Evolutionary conservation across 2,329 filamentous ascomycete species (phyloP).

Genomic region (Sarocladiaceae sp.): DNA sequence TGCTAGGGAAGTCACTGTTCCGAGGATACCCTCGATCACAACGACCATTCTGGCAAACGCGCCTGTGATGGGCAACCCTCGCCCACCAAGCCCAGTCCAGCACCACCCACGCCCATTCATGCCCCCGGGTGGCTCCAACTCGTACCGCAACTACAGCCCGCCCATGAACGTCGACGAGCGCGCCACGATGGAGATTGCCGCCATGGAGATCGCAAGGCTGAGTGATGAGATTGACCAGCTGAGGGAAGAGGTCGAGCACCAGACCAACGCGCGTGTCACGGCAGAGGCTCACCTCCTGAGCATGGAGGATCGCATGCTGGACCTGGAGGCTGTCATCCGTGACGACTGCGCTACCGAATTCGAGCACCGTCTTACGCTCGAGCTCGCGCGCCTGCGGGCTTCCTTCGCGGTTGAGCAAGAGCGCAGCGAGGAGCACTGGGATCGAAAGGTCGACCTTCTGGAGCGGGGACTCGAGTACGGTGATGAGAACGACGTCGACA

Average conservation of each 20-base stretch:
- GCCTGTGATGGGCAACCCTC: constrained; percentile 18
- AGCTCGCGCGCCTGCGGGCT: constrained; percentile 75
- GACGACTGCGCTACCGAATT: constrained; percentile 88
- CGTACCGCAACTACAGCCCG: constrained; percentile 34
- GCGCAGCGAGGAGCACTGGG: constrained; percentile 74
- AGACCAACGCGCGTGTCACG: constrained; percentile 62
- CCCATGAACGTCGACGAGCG: constrained; percentile 41
- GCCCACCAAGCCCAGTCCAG: constrained; percentile 23
- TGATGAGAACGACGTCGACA: constrained; percentile 48
- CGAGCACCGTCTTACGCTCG: constrained; percentile 67
- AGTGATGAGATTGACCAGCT: constrained; percentile 66
- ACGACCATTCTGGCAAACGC: constrained; percentile 54
- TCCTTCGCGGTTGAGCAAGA: constrained; percentile 74
- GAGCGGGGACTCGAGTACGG: constrained; percentile 42
- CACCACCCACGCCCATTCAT: constrained; percentile 34
- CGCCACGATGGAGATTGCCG: constrained; percentile 75
- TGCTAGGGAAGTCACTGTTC: constrained; percentile 86
- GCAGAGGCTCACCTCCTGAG: constrained; percentile 68
- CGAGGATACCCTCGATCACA: constrained; percentile 76
- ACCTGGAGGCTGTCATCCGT: constrained; percentile 75
- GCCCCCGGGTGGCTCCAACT: constrained; percentile 25
- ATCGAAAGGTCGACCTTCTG: constrained; percentile 71
- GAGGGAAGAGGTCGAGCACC: constrained; percentile 60
- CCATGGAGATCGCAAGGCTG: constrained; percentile 75
- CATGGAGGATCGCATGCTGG: constrained; percentile 58